Evolutionary conservation across 2,329 filamentous ascomycete genomes (phyloP).

Genomic region (Pseudofabraea citricarpa): DNA sequence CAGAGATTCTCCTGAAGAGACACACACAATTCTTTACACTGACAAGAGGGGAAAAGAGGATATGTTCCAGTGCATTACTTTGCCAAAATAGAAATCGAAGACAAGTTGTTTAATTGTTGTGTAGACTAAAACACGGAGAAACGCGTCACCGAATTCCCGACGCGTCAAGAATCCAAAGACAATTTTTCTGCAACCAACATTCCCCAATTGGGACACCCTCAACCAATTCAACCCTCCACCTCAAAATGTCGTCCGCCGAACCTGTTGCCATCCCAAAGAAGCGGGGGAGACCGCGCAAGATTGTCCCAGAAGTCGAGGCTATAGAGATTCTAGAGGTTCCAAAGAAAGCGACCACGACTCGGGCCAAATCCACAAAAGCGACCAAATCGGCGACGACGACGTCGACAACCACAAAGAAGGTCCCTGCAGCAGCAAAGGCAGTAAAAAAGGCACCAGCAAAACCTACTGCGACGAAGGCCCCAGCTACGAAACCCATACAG

Average conservation of each 20-base stretch:
- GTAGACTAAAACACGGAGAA: no score
- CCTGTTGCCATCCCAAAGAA: constrained; percentile 21
- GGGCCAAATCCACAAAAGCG: constrained; percentile 20
- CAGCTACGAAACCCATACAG: constrained; percentile 2
- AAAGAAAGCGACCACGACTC: constrained; percentile 14
- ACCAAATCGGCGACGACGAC: constrained; percentile 9
- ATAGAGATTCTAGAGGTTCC: constrained; percentile 4
- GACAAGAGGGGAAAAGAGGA: no score
- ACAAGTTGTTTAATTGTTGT: no score
- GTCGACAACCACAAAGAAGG: constrained; percentile 1
- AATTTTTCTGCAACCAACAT: background rate
- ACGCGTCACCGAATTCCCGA: no score
- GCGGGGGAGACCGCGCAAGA: constrained; percentile 25
- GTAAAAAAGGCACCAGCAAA: constrained; percentile 3
- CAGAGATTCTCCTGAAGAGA: no score
- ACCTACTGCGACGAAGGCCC: background rate
- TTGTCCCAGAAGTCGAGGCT: constrained; percentile 17
- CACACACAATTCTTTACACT: no score
- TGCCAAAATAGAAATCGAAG: no score
- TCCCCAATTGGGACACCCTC: background rate
- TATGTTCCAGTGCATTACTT: no score
- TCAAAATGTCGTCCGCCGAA: constrained; percentile 15
- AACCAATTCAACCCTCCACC: no score
- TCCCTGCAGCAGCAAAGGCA: constrained; percentile 4
- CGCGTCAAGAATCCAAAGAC: no score